Base-by-base conservation (phyloP, 768 basidiomycete species). In the Agaricus subrufescens region DNA sequence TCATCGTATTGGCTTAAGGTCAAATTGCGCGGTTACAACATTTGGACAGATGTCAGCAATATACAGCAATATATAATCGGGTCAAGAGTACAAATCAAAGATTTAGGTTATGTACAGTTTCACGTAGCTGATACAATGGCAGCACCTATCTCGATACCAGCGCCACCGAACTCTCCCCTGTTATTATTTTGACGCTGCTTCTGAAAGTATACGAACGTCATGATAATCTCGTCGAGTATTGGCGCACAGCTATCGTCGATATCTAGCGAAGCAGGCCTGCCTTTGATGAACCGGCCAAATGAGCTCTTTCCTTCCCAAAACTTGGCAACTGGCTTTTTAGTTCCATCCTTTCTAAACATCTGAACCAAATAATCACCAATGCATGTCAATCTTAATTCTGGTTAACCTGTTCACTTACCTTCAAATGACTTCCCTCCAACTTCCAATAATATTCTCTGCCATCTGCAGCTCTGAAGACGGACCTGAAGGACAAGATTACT, bases 361-460 rank as follows among this genome's bases (percentile, higher is more conserved):
- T 66, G 50, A n/a, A 2, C 12, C 3, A 37, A 48, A 25, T 34
- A 31, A 8, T 34, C 34, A 9, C 27, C 6, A 4, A 19, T 49
- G 31, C 12, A 30, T 7, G 15, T 29, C 30, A 30, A 11, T 4
- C 7, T 49, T 19, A 0, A 11, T 31, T 26, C 48, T 9, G n/a
- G 2, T 8, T 3, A 49, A 19, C 34, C 19, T 31, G 19, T 19
- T 30, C 8, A 19, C 19, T 29, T 8, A 56, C 44, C 44, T 59
- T 52, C 29, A 66, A 67, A 14, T 68, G 63, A 7, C 61, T 63
- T 4, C 48, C 37, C 0, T 48, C 57, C 57, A 73, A 61, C 11
- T 62, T 61, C 73, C 72, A 74, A 23, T 65, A 64, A 27, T 73
- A 74, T 12, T 63, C 57, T 15, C 50, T 55, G 6, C 68, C 67